Evolutionary conservation across 1,139 yeast genomes (phyloP).

Genomic region (Maudiozyma humilis): DNA sequence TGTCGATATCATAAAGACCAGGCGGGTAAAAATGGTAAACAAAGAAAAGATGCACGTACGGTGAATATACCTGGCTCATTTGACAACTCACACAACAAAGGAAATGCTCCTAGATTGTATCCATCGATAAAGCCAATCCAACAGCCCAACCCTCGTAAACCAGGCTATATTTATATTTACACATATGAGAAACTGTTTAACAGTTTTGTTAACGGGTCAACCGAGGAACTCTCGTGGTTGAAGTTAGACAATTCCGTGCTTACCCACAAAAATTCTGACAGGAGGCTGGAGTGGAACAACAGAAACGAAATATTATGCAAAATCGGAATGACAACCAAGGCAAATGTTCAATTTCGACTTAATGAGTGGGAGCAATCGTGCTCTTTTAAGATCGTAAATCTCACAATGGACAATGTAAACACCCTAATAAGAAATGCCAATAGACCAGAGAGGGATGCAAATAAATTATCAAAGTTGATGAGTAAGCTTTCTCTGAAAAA

Average conservation of each 20-base stretch:
- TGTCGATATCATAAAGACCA: conserved; percentile 14
- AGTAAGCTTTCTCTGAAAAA: conserved; percentile 8
- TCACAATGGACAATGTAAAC: conserved; percentile 21
- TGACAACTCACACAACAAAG: too few species aligned
- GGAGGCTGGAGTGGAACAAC: conserved; percentile 15
- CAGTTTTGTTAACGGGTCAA: conserved; percentile 9
- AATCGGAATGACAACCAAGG: conserved; percentile 28
- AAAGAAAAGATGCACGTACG: too few species aligned
- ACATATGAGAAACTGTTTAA: conserved; percentile 25
- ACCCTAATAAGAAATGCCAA: conserved; percentile 4
- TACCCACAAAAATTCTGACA: conserved; percentile 1
- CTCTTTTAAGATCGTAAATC: conserved; percentile 21
- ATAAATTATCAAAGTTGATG: conserved; percentile 8
- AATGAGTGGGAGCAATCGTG: conserved; percentile 26
- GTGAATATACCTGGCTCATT: too few species aligned
- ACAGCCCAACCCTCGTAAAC: conserved; percentile 4
- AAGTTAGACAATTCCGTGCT: conserved; percentile 21
- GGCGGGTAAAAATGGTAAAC: neutral
- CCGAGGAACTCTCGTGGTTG: conserved; percentile 19
- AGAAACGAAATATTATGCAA: conserved; percentile 22
- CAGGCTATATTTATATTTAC: conserved; percentile 29
- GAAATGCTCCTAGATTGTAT: too few species aligned
- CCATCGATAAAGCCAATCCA: neutral
- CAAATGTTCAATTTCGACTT: conserved; percentile 20
- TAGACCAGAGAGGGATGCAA: neutral